Evolutionary conservation across 1,284 basidiomycete genomes (phyloP).

Genomic region (Sporisorium scitamineum): DNA sequence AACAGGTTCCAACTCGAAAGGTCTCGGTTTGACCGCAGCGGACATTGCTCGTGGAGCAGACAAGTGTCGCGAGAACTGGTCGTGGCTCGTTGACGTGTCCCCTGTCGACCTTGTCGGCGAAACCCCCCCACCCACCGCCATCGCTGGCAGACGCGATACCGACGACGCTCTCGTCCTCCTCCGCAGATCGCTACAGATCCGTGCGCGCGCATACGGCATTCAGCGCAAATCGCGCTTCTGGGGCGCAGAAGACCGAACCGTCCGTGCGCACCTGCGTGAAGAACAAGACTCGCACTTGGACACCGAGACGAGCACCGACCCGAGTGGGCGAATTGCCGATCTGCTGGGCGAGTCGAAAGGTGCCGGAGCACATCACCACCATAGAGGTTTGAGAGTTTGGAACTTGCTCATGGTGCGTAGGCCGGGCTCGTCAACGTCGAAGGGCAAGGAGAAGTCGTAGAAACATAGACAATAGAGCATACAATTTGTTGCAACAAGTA

Average conservation of each 20-base stretch:
- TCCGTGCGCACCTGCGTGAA: constrained; percentile 16
- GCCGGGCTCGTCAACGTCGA: constrained; percentile 4
- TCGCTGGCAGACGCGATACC: constrained; percentile 59
- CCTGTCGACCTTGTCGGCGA: constrained; percentile 52
- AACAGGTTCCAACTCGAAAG: background rate
- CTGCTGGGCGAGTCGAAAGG: constrained; percentile 1
- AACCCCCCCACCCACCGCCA: constrained; percentile 58
- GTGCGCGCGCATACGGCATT: constrained; percentile 36
- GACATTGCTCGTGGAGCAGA: constrained; percentile 23
- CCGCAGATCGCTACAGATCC: constrained; percentile 31
- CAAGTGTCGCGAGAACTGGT: constrained; percentile 34
- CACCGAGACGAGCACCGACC: constrained; percentile 18
- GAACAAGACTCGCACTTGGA: constrained; percentile 5
- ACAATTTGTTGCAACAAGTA: background rate
- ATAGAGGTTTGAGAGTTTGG: constrained; percentile 36
- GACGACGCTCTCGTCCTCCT: constrained; percentile 34
- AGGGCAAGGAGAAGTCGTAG: constrained; percentile 6
- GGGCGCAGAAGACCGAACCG: constrained; percentile 33
- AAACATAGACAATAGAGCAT: background rate
- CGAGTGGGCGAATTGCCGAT: constrained; percentile 8
- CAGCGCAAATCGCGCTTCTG: constrained; percentile 33
- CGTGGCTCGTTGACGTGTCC: constrained; percentile 39
- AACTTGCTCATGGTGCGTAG: constrained; percentile 39
- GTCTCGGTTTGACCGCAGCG: constrained; percentile 1
- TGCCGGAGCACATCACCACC: constrained; percentile 16